phyloP scores from a whole-genome alignment of 2,329 filamentous ascomycete species.

The Dendryphion nanum region DNA sequence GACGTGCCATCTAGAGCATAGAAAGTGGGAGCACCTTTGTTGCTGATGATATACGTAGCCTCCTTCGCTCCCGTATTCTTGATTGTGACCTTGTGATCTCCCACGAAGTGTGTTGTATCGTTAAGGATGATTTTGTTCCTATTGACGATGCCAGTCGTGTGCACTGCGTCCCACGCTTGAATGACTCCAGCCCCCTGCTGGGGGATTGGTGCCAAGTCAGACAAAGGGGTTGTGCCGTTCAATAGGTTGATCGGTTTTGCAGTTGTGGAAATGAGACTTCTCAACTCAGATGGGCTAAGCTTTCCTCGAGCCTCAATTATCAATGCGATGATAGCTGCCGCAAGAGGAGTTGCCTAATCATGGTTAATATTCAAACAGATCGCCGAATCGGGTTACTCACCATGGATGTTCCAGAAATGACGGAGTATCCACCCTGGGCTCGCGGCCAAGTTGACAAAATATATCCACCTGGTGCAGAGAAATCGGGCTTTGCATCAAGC shows the following conservation, averaged over 20 bases:
- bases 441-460: slow-evolving; percentile 59
- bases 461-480: slow-evolving; percentile 56
- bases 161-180: slow-evolving; percentile 16
- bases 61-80: slow-evolving; percentile 12
- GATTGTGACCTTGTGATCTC: slow-evolving; percentile 19
- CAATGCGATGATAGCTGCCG: slow-evolving; percentile 12
- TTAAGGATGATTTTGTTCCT: slow-evolving; percentile 16
- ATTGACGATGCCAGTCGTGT: slow-evolving; percentile 10
- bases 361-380: background rate
- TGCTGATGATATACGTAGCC: slow-evolving; percentile 9
- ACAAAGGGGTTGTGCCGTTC: slow-evolving; percentile 3
- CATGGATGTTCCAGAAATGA: slow-evolving; percentile 61
- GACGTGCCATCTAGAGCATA: slow-evolving; percentile 10
- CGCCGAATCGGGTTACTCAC: slow-evolving; percentile 11
- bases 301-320: slow-evolving; percentile 9
- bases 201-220: slow-evolving; percentile 15
- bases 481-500: slow-evolving; percentile 56
- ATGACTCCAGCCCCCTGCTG: slow-evolving; percentile 23
- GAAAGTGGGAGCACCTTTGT: slow-evolving; percentile 16
- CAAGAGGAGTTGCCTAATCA: slow-evolving; percentile 14
- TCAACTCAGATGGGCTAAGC: slow-evolving; percentile 4
- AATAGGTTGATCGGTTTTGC: slow-evolving; percentile 10
- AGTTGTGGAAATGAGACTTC: slow-evolving; percentile 10
- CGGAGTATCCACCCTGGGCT: slow-evolving; percentile 46
- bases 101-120: slow-evolving; percentile 24